Conservation (phyloP, 495 filamentous ascomycete species). For the Polyplosphaeria fusca region DNA sequence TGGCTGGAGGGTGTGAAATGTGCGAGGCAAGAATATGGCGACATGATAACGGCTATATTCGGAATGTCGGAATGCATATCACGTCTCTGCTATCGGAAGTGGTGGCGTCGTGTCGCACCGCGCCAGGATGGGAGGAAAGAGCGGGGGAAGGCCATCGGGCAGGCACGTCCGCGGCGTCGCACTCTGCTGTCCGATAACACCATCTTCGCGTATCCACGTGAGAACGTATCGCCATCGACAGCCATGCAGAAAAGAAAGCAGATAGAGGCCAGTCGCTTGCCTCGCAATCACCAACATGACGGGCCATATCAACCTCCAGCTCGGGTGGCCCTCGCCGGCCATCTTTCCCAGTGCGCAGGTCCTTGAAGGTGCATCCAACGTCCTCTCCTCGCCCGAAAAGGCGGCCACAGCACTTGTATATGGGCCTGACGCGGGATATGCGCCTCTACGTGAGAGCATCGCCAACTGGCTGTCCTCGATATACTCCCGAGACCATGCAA, state of each 20-base stretch:
- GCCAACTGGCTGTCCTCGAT: constrained; percentile 3
- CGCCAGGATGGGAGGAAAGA: background rate
- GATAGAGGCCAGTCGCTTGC: background rate
- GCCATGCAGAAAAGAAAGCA: no score
- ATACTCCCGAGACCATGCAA: background rate
- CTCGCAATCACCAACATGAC: background rate
- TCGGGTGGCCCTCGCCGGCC: constrained; percentile 10
- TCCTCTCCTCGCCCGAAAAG: constrained; percentile 3
- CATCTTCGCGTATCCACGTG: background rate
- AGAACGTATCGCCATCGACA: background rate
- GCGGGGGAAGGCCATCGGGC: background rate
- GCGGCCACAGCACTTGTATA: background rate
- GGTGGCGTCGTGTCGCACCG: background rate
- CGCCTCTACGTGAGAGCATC: constrained; percentile 5
- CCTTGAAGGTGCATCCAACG: constrained; percentile 6
- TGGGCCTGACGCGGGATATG: constrained; percentile 9
- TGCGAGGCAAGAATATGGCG: background rate
- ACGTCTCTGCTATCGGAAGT: background rate
- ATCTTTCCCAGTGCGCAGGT: background rate
- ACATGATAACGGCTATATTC: background rate
- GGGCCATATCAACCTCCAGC: constrained; percentile 11
- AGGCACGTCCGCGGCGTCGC: background rate
- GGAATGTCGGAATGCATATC: background rate
- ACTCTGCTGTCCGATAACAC: background rate
- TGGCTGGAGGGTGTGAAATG: background rate